Evolutionary conservation across 352 stramenopile species (phyloP), one percentile per base, ranked within the genome.

Genomic region (Globisporangium camurandrum): DNA sequence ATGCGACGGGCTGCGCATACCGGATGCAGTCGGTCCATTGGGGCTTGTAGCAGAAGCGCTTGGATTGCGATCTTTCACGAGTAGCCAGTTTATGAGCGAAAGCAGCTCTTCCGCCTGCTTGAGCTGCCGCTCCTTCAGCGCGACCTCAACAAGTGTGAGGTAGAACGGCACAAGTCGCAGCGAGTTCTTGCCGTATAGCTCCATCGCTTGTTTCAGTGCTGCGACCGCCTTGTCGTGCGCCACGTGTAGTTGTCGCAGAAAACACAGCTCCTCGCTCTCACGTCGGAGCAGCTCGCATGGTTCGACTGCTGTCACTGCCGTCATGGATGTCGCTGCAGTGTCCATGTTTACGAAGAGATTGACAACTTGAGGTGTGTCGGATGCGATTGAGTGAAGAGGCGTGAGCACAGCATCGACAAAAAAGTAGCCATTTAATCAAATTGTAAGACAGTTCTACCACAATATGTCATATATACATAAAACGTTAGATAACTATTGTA

Each of bases 81-180:
- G 46, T 37, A 85, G 65, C 75, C 75, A 89, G 62, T 86, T 86
- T 47, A 86, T 62, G 14, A 86, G 66, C 3, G 74, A 79, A 2
- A 89, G 63, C 20, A 84, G 53, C 39, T 87, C 71, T 43, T 89
- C 75, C 1, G 73, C 71, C 51, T 75, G 69, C 41, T 80, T 81
- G 37, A 87, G 59, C 36, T 86, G 69, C 5, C 67, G 64, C 43
- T 86, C 66, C 48, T 74, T 59, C 34, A 89, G 60, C 8, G 67
- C 64, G 24, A 89, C 75, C 19, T 87, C 69, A 8, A 77, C 67
- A n/a, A 89, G 62, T 36, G 75, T 52, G 26, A 89, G 56, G 49
- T 85, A 87, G 60, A 79, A 86, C 2, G 73, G 75, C 19, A 84
- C 71, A 31, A 89, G 62, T 0, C 59, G 59, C 24, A 84, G 49